A percentile compares a stretch with the other conserved stretches of the same genome.
These are phyloP conservation scores for Petrea volubilis DNA, from an alignment of 257 asterid genomes.

Conservation along the genomic window DNA sequence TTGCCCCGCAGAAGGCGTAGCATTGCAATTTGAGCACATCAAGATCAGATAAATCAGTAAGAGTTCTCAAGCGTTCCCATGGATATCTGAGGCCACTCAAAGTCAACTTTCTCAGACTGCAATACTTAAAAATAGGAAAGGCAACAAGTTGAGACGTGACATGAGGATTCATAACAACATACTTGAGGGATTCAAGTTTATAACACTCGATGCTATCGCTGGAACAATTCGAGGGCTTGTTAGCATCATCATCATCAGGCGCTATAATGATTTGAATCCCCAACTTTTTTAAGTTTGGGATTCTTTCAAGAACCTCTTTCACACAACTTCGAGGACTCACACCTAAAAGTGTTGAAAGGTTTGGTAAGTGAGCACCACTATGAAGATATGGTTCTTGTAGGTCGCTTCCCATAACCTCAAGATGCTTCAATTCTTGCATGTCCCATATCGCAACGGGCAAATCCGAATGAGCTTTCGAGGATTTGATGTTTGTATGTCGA, in stretches of 20 bases:
- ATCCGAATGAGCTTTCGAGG: neutral
- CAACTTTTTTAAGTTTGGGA: neutral
- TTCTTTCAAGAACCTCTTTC: neutral
- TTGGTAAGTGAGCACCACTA: neutral
- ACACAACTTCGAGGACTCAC: neutral
- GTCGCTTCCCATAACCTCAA: neutral
- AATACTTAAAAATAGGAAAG: neutral
- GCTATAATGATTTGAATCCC: neutral
- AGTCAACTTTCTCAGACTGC: neutral
- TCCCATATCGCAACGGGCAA: slow-evolving; percentile 15
- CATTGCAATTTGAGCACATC: slow-evolving; percentile 18
- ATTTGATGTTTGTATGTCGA: neutral
- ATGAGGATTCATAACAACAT: neutral
- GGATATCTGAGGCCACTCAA: slow-evolving; percentile 18
- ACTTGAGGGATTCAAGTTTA: neutral
- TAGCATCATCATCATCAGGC: neutral
- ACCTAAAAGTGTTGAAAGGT: neutral
- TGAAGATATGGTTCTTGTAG: neutral
- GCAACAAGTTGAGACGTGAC: neutral
- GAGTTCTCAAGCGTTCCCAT: neutral
- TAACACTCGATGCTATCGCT: neutral
- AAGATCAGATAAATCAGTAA: neutral
- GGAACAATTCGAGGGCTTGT: neutral
- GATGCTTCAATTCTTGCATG: slow-evolving; percentile 16
- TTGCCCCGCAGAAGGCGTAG: slow-evolving; percentile 13